A percentile compares a stretch with the other conserved stretches of the same genome.
These are phyloP conservation scores for Plectosphaerella sp. DNA, from an alignment of 2,329 filamentous ascomycete genomes.

Conservation along the genomic window DNA sequence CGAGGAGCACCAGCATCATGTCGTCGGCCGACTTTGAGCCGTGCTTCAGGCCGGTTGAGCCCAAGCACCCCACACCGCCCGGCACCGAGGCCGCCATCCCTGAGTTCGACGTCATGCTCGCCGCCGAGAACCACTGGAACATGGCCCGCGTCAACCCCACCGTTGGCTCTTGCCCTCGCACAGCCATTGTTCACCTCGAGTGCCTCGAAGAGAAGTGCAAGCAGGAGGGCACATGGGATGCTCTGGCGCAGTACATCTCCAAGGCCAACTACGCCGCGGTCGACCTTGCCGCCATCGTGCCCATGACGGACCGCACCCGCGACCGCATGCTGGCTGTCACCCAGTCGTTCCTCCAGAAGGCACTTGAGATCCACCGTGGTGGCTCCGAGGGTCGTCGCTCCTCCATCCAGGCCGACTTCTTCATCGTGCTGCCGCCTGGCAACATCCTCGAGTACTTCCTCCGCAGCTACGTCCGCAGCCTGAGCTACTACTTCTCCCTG, in stretches of 20 bases:
- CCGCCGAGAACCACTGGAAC: constrained; percentile 46
- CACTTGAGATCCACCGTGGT: constrained; percentile 61
- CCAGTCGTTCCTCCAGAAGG: constrained; percentile 66
- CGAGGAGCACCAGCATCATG: constrained; percentile 42
- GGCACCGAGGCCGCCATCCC: constrained; percentile 26
- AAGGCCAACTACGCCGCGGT: constrained; percentile 28
- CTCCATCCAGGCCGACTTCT: constrained; percentile 45
- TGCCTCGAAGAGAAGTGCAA: constrained; percentile 45
- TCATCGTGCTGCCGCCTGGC: constrained; percentile 61
- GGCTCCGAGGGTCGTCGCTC: constrained; percentile 29
- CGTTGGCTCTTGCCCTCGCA: constrained; percentile 38
- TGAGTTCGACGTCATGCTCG: constrained; percentile 42
- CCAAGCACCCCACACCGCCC: constrained; percentile 12
- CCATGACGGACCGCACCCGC: constrained; percentile 45
- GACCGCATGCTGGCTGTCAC: constrained; percentile 70
- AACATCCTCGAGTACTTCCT: constrained; percentile 65
- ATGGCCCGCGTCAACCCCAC: constrained; percentile 45
- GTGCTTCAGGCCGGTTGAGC: constrained; percentile 22
- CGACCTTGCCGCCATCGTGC: constrained; percentile 36
- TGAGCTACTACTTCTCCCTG: constrained; percentile 63
- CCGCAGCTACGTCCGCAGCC: constrained; percentile 59
- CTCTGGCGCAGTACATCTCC: constrained; percentile 36
- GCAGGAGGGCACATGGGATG: constrained; percentile 40
- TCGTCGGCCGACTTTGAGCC: constrained; percentile 34
- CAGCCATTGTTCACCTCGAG: constrained; percentile 47